phyloP scores from a whole-genome alignment of 805 yeast species.

The Metschnikowia sp. region DNA sequence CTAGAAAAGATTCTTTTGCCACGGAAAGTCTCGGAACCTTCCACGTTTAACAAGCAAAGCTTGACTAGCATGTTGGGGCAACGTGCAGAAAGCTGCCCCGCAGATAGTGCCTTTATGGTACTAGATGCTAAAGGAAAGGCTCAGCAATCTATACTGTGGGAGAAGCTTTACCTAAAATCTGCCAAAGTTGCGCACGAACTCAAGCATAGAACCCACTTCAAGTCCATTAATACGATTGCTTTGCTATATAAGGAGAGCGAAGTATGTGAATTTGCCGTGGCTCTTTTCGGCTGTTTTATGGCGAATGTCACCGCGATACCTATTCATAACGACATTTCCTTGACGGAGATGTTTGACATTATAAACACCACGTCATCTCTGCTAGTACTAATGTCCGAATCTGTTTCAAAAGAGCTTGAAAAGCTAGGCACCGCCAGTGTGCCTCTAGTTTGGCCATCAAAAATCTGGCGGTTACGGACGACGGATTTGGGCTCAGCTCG shows the following conservation, averaged over 20 bases:
- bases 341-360: conserved; percentile 67
- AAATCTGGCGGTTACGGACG: conserved; percentile 75
- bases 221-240: conserved; percentile 79
- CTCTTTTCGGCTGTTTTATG: conserved; percentile 85
- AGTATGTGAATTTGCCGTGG: conserved; percentile 78
- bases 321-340: conserved; percentile 67
- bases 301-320: conserved; percentile 97
- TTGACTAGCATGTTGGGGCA: conserved; percentile 70
- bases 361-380: conserved; percentile 73
- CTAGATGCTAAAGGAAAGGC: conserved; percentile 84
- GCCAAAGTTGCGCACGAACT: conserved; percentile 87
- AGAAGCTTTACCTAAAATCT: conserved; percentile 73
- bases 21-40: conserved; percentile 35
- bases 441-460: conserved; percentile 66
- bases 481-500: conserved; percentile 73
- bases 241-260: conserved; percentile 81
- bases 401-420: conserved; percentile 72
- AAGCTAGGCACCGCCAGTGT: conserved; percentile 43
- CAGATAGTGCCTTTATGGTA: conserved; percentile 65
- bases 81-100: conserved; percentile 61
- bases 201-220: conserved; percentile 65
- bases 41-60: conserved; percentile 42
- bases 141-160: conserved; percentile 77
- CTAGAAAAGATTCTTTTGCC: conserved; percentile 66
- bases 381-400: conserved; percentile 75